Base-by-base conservation (phyloP, 1,284 basidiomycete genomes). In the Porphyrellus sp. region DNA sequence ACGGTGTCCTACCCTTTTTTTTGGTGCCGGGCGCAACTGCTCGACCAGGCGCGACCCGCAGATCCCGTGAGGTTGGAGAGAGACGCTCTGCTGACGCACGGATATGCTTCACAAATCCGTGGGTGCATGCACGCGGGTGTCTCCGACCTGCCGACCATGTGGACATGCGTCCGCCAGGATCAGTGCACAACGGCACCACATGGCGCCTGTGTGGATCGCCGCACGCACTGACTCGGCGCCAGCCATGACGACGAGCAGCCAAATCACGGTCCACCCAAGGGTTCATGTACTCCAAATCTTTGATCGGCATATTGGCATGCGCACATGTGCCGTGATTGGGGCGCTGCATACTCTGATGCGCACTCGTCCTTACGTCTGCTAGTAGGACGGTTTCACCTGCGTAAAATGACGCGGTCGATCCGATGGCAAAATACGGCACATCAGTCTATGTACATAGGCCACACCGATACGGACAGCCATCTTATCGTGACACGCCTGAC, bases 401-500 rank as follows among this genome's bases (percentile, higher is more conserved):
- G 37, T 8, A 15, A 23, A 38, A 7, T 23, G 21, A 8, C 5
- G 18, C 18, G 20, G 23, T 23, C 18, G 16, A 31, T 30, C 21
- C 25, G 23, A 13, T 28, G n/a, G 31, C 37, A n/a, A 38, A 15
- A 31, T 3, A 21, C 30, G 30, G 34, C 31, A 33, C 4, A 31
- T 18, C 39, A 16, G 11, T 38, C 27, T 13, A 23, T 35, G 34
- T 7, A 21, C 20, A 35, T 20, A n/a, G n/a, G n/a, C n/a, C n/a
- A n/a, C n/a, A n/a, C n/a, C n/a, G n/a, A n/a, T n/a, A n/a, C n/a
- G n/a, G 41, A 39, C 28, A 8, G 44, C 23, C 23, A 15, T 37
- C 35, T 49, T 56, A 33, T 49, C 39, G 34, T 25, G 57, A 21
- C 23, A 44, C 23, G 21, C 16, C 18, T n/a, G n/a, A n/a, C n/a